Evolutionary conservation across 176 grass and related monocot genomes (phyloP).

Genomic region (Aechmea fasciata): DNA sequence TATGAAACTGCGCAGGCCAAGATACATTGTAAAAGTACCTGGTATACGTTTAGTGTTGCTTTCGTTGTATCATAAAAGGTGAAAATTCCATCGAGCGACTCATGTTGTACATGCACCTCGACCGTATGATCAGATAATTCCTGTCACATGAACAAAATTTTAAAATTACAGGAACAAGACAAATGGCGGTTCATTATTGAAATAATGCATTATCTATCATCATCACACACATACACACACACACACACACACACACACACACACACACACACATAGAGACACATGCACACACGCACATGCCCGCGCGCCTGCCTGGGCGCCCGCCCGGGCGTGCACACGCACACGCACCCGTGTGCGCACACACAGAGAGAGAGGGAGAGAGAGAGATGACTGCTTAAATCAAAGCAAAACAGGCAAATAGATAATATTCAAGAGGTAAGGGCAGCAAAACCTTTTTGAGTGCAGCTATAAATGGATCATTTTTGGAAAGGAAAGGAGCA

Average conservation of each 20-base stretch:
- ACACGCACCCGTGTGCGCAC: no score
- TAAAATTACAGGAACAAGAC: no score
- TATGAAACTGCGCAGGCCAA: not conserved
- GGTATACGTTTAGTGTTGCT: constrained; percentile 77
- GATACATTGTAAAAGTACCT: constrained; percentile 28
- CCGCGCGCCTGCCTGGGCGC: no score
- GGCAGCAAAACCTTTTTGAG: constrained; percentile 53
- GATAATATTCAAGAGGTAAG: constrained; percentile 7
- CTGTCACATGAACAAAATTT: constrained; percentile 31
- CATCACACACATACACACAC: no score
- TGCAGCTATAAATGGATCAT: constrained; percentile 62
- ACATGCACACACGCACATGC: not conserved
- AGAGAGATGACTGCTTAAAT: constrained; percentile 15
- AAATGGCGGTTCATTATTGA: not conserved
- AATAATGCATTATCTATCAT: not conserved
- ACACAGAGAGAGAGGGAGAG: not conserved
- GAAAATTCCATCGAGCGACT: constrained; percentile 82
- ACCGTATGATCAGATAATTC: constrained; percentile 74
- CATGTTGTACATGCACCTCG: constrained; percentile 79
- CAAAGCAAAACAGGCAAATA: constrained; percentile 1
- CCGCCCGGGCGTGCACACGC: no score
- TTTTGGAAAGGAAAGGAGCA: constrained; percentile 86
- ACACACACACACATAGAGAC: not conserved
- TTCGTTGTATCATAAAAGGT: constrained; percentile 86
- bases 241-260: not conserved